Percentiles rank a stretch among this genome's conserved stretches.
Evolutionary conservation across 2,329 filamentous ascomycete genomes (phyloP).

Genomic region (Cryphonectria naterciae): DNA sequence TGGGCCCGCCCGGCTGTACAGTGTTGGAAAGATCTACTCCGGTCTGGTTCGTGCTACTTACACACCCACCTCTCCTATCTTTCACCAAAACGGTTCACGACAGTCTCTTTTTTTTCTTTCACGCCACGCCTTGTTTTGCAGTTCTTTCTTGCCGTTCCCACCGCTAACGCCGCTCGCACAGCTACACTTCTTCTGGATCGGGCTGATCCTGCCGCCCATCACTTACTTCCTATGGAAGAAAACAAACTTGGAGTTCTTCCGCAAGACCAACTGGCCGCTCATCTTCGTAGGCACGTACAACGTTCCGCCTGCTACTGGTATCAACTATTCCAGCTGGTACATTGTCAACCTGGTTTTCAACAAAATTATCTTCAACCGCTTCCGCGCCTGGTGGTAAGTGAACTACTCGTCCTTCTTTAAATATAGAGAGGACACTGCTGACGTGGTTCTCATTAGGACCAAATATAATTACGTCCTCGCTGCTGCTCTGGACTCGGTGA

Average conservation of each 20-base stretch:
- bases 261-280: slow-evolving; percentile 42
- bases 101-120: too few species aligned
- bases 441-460: background rate
- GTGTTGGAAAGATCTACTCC: slow-evolving; percentile 50
- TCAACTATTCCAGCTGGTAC: slow-evolving; percentile 45
- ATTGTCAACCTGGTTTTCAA: slow-evolving; percentile 52
- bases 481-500: slow-evolving; percentile 37
- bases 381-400: slow-evolving; percentile 48
- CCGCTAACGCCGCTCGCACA: background rate
- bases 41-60: slow-evolving; percentile 34
- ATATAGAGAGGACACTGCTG: background rate
- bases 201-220: slow-evolving; percentile 44
- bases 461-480: slow-evolving; percentile 48
- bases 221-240: slow-evolving; percentile 47
- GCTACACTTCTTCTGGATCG: slow-evolving; percentile 57
- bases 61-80: background rate
- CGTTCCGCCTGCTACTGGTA: slow-evolving; percentile 43
- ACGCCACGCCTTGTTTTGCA: too few species aligned
- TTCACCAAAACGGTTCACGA: too few species aligned
- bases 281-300: slow-evolving; percentile 43
- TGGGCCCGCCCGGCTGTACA: slow-evolving; percentile 53
- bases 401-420: too few species aligned
- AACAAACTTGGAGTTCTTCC: slow-evolving; percentile 39
- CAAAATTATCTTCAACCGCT: slow-evolving; percentile 45
- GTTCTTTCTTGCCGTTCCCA: background rate